Evolutionary conservation across 192 early-diverging fungal species (phyloP).

Genomic region (Podila verticillata): DNA sequence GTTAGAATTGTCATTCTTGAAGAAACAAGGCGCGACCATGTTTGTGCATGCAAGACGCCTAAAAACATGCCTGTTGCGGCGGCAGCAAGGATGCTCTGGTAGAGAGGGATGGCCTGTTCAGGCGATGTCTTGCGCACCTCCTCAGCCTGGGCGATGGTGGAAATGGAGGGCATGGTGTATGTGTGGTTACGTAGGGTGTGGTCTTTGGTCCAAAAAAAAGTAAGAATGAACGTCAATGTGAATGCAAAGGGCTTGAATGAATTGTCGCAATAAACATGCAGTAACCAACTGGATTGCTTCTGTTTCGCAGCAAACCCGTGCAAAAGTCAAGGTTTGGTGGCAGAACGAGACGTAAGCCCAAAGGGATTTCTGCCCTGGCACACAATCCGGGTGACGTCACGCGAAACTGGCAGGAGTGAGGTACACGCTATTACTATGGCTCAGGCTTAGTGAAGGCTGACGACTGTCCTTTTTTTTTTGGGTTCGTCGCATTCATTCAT

Average conservation of each 20-base stretch:
- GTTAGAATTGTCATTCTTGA: neutral
- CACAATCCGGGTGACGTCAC: no score
- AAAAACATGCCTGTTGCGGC: slow-evolving; percentile 37
- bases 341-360: no score
- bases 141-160: slow-evolving; percentile 59
- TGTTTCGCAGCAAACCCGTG: no score
- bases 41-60: neutral
- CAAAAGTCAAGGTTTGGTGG: no score
- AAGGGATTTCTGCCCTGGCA: no score
- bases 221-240: neutral
- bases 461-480: slow-evolving; percentile 3
- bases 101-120: slow-evolving; percentile 69
- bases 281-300: no score
- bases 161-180: slow-evolving; percentile 39
- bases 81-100: slow-evolving; percentile 67
- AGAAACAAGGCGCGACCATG: neutral
- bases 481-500: neutral
- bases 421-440: no score
- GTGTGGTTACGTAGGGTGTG: neutral
- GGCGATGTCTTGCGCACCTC: slow-evolving; percentile 69
- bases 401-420: no score
- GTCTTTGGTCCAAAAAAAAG: neutral
- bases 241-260: neutral
- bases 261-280: no score
- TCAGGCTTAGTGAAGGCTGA: no score